These are phyloP conservation scores for Botrytis byssoidea DNA, from an alignment of 2,329 filamentous ascomycete species.

Conservation along the genomic window DNA sequence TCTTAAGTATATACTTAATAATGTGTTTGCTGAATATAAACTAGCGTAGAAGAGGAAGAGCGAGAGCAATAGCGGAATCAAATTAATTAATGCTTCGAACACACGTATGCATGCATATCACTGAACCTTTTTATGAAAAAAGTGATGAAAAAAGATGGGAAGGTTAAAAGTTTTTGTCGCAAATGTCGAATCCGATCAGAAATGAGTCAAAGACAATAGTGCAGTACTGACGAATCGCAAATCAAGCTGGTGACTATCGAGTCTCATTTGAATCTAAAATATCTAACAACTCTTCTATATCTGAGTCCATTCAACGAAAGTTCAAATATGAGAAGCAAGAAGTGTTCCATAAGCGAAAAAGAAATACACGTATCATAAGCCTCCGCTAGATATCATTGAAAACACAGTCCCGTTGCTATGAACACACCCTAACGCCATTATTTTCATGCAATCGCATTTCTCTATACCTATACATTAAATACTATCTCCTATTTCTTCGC, in stretches of 20 bases:
- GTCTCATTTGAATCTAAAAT: constrained; percentile 5
- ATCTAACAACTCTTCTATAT: not conserved
- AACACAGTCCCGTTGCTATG: not conserved
- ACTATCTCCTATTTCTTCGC: constrained; percentile 4
- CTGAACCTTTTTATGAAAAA: not conserved
- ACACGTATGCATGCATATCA: not conserved
- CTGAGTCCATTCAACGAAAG: not conserved
- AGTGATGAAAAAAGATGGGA: not conserved
- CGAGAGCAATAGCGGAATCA: not conserved
- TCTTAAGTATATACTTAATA: not conserved
- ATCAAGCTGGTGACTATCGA: not conserved
- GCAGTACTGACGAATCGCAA: not conserved
- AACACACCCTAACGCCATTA: constrained; percentile 11
- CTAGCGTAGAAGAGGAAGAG: not conserved
- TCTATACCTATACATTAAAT: constrained; percentile 15
- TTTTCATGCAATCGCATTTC: constrained; percentile 16
- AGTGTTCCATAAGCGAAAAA: not conserved
- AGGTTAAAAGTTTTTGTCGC: not conserved
- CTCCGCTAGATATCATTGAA: constrained; percentile 2
- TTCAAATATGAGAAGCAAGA: not conserved
- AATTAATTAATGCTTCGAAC: not conserved
- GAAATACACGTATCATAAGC: not conserved
- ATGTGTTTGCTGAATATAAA: not conserved
- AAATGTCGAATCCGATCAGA: not conserved
- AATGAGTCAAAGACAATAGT: not conserved